Evolutionary conservation across 2,329 filamentous ascomycete species (phyloP), one percentile per base, ranked within the genome.

Genomic region (Botrytis fabae): DNA sequence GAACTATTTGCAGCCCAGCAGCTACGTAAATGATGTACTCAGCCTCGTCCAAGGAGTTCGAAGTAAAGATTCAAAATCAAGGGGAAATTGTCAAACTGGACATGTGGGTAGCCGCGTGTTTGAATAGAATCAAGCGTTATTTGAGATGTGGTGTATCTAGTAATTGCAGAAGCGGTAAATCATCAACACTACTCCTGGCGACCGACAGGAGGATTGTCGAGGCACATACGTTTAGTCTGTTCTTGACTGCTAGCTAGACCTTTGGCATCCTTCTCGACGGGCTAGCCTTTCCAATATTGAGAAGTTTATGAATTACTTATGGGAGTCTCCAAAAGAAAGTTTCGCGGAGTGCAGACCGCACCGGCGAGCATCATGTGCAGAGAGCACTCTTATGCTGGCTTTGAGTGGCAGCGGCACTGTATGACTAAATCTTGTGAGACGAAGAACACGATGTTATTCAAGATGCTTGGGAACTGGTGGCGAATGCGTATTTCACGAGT

Each of bases 81-180:
- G 64, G 64, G 64, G 64, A 2, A 22, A 42, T 68, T 42, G 65
- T 68, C 48, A 68, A 42, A 68, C 48, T 42, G 48, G 48, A 54
- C 32, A 54, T 68, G 64, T 68, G 64, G 64, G 48, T 25, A 51
- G 9, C 18, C 28, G 62, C 14, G 20, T 65, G 62, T 65, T 65
- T 65, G 62, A 35, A 44, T 6, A 35, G 32, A 65, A 35, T 35
- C 42, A 65, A 48, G 62, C 62, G 62, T 65, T 65, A 65, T 65
- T 35, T 65, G 42, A 32, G 57, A 35, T 60, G 28, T 60, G 57
- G 57, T 60, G 57, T 25, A 38, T 61, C 35, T 62, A 62, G 59
- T 62, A n/a, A n/a, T 62, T 5, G 35, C 16, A 40, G 60, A 62
- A n/a, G 35, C 22, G 38, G 57, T 22, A 32, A 59, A 32, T 59